phyloP scores from a whole-genome alignment of 768 basidiomycete genomes.

The Epithele typhae region DNA sequence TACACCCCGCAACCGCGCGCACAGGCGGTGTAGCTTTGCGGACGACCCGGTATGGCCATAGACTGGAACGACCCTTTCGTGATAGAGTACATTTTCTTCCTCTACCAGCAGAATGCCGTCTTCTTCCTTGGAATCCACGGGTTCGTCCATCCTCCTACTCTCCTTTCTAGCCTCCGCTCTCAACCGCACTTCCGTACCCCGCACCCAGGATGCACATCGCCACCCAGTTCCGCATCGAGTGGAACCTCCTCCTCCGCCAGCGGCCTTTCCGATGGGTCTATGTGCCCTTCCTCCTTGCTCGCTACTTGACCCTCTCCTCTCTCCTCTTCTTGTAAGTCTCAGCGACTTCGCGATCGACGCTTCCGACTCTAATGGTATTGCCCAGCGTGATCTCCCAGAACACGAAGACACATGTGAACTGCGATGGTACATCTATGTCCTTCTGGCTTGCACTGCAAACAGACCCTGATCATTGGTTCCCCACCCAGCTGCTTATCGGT shows the following conservation, averaged over 20 bases:
- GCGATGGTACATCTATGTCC: slow-evolving; percentile 1
- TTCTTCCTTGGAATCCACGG: slow-evolving; percentile 14
- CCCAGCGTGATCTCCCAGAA: slow-evolving; percentile 1
- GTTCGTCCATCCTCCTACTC: slow-evolving; percentile 3
- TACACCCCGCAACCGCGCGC: too few relatives aligned
- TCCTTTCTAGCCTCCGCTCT: too few relatives aligned
- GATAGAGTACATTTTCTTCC: slow-evolving; percentile 3
- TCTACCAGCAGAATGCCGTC: slow-evolving; percentile 7
- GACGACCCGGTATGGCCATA: too few relatives aligned
- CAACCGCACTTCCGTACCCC: too few relatives aligned
- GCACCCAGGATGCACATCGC: background rate
- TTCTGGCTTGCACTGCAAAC: background rate
- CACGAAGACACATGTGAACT: background rate
- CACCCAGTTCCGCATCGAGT: slow-evolving; percentile 9
- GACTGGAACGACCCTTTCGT: slow-evolving; percentile 10
- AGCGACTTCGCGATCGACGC: too few relatives aligned
- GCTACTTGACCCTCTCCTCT: slow-evolving; percentile 5
- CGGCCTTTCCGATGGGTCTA: slow-evolving; percentile 3
- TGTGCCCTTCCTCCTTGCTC: slow-evolving; percentile 8
- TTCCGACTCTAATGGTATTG: too few relatives aligned
- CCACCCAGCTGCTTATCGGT: slow-evolving; percentile 2
- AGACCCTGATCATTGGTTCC: background rate
- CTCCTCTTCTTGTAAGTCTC: slow-evolving; percentile 6
- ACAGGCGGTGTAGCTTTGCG: too few relatives aligned
- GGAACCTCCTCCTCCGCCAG: slow-evolving; percentile 4